Evolutionary conservation across 2,329 filamentous ascomycete genomes (phyloP), one percentile per base, ranked within the genome.

Genomic region (Epichloe scottii): DNA sequence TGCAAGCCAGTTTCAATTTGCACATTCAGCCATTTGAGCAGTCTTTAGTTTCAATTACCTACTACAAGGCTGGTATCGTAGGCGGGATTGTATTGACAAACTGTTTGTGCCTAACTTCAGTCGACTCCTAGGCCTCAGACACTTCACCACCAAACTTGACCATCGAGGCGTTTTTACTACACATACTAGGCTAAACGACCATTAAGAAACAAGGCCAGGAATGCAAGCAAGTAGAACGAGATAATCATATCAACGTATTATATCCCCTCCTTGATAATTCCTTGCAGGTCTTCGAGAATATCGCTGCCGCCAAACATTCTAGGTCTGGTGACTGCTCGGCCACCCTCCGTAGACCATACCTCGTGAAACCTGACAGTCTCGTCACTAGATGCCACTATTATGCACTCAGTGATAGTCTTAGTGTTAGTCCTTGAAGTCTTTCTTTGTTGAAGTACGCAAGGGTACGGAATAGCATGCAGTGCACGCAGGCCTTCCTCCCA

Each of bases 331-430:
- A 71, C 66, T 19, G 74, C 77, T 8, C 71, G 69, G 60, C 78
- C 83, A 58, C 71, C 74, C 40, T 76, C 71, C 2, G 79, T 77
- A n/a, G 78, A 76, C 93, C 90, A 97, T 11, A 98, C 82, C 69
- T 97, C 90, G 66, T 97, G 89, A 61, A 97, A 97, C 63, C 93
- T 93, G 66, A 97, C 85, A 59, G 81, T 94, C 63, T 89, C 84
- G 67, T 97, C 90, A 62, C 89, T 95, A 42, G 88, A 86, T 15
- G 90, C 91, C 49, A 98, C 85, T 17, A 96, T 86, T 57, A 98
- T 84, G 63, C 89, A 95, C 0, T 59, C 69, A 61, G 73, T 68
- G 63, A 62, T 53, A 51, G 58, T 41, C 49, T 59, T 54, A 54
- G 58, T 10, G 44, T 52, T 55, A 47, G 48, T 59, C 58, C 21